Evolutionary conservation across 148 eudicot genomes (phyloP).

Genomic region (Heliosperma pusillum): DNA sequence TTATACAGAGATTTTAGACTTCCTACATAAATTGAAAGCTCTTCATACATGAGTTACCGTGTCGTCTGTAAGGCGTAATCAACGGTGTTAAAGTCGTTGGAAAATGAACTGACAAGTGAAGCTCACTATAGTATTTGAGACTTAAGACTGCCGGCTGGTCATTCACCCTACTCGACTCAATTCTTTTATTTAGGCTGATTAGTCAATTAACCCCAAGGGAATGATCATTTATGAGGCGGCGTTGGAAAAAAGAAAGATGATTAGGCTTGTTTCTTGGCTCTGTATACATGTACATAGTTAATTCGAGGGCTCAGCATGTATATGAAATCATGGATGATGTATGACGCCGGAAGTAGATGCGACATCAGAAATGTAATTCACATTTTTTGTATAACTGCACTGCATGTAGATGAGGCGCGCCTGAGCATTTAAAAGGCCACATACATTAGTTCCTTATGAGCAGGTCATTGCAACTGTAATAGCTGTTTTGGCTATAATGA

Average conservation of each 20-base stretch:
- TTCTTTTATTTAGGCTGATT: not conserved
- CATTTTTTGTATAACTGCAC: not conserved
- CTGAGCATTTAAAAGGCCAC: not conserved
- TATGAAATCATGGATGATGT: not conserved
- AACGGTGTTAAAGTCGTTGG: not conserved
- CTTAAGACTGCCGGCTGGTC: not conserved
- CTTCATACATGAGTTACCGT: conserved; percentile 19
- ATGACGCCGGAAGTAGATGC: not conserved
- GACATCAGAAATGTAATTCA: not conserved
- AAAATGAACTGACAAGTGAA: not conserved
- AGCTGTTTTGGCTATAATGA: too few relatives aligned
- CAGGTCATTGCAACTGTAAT: not conserved
- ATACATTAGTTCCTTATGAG: not conserved
- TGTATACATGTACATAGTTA: not conserved
- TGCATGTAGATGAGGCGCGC: not conserved
- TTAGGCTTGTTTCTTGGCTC: not conserved
- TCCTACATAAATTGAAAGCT: conserved; percentile 73
- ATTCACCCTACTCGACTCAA: not conserved
- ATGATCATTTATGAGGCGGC: too few relatives aligned
- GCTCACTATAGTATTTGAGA: not conserved
- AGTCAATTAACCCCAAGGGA: not conserved
- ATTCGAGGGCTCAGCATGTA: not conserved
- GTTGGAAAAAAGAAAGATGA: not conserved
- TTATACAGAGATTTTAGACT: conserved; percentile 66
- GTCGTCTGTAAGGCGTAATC: not conserved